These are phyloP conservation scores for Acephala macrosclerotiorum DNA, from an alignment of 2,329 filamentous ascomycete species.

Conservation along the genomic window DNA sequence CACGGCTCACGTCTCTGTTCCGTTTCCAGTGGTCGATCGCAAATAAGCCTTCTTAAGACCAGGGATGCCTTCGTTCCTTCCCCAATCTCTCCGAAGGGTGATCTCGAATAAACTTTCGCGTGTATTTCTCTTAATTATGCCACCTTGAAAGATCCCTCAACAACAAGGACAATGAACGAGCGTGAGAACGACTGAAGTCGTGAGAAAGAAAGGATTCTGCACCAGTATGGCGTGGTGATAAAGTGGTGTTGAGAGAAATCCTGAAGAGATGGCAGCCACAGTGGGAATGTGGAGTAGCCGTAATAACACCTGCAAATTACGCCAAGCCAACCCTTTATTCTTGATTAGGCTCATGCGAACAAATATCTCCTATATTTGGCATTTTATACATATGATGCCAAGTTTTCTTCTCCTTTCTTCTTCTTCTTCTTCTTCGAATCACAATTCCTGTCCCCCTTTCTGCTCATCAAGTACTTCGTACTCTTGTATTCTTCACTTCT, in stretches of 20 bases:
- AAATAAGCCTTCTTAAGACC: conserved; percentile 14
- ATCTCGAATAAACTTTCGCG: not conserved
- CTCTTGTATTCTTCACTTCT: not conserved
- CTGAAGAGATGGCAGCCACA: not conserved
- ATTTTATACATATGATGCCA: conserved; percentile 5
- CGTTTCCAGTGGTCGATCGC: conserved; percentile 12
- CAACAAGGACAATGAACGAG: not conserved
- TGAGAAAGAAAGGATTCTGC: not conserved
- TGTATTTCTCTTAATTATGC: not conserved
- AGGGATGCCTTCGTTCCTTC: conserved; percentile 14
- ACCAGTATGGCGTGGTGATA: not conserved
- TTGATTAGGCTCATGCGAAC: conserved; percentile 4
- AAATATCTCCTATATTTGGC: not conserved
- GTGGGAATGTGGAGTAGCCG: not conserved
- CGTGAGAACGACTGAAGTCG: conserved; percentile 2
- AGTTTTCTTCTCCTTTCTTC: not conserved
- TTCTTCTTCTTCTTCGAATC: not conserved
- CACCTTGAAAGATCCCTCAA: not conserved
- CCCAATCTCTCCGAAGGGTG: conserved; percentile 9
- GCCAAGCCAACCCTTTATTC: not conserved
- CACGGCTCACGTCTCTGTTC: conserved; percentile 16
- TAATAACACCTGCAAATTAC: not conserved
- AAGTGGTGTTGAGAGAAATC: not conserved
- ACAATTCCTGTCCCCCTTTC: not conserved
- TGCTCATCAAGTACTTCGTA: not conserved